Percentiles rank a stretch among this genome's conserved stretches.
These are phyloP conservation scores for Hirsutella thompsonii DNA, from an alignment of 2,329 filamentous ascomycete species.

Conservation along the genomic window DNA sequence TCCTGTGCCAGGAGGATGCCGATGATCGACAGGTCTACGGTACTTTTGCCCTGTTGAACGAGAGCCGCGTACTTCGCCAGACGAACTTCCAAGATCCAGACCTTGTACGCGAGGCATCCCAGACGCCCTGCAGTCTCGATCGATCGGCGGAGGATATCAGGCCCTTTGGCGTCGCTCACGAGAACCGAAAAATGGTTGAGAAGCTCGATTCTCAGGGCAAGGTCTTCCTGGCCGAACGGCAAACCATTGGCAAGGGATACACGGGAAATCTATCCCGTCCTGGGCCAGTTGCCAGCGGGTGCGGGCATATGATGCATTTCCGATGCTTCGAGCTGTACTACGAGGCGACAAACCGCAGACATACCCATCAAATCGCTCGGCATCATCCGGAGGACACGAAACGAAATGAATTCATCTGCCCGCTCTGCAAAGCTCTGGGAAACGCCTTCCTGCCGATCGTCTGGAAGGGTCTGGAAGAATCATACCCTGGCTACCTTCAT, in stretches of 20 bases:
- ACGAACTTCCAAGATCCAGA: constrained; percentile 74
- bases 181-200: constrained; percentile 66
- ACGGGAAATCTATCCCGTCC: constrained; percentile 50
- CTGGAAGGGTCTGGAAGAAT: constrained; percentile 86
- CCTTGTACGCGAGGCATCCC: constrained; percentile 70
- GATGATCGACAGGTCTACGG: constrained; percentile 82
- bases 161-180: constrained; percentile 81
- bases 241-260: constrained; percentile 83
- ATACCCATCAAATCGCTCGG: constrained; percentile 83
- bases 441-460: constrained; percentile 91
- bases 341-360: constrained; percentile 68
- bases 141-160: constrained; percentile 69
- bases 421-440: constrained; percentile 89
- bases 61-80: constrained; percentile 76
- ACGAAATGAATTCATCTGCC: constrained; percentile 86
- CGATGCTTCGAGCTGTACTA: constrained; percentile 89
- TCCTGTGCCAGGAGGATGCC: constrained; percentile 91
- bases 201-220: constrained; percentile 65
- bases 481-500: constrained; percentile 61
- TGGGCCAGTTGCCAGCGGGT: constrained; percentile 79
- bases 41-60: constrained; percentile 79
- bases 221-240: constrained; percentile 59
- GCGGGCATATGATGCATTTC: constrained; percentile 98
- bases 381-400: constrained; percentile 78
- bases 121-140: constrained; percentile 72